phyloP scores from a whole-genome alignment of 139 green algal genomes.

The Eudorina sp. region DNA sequence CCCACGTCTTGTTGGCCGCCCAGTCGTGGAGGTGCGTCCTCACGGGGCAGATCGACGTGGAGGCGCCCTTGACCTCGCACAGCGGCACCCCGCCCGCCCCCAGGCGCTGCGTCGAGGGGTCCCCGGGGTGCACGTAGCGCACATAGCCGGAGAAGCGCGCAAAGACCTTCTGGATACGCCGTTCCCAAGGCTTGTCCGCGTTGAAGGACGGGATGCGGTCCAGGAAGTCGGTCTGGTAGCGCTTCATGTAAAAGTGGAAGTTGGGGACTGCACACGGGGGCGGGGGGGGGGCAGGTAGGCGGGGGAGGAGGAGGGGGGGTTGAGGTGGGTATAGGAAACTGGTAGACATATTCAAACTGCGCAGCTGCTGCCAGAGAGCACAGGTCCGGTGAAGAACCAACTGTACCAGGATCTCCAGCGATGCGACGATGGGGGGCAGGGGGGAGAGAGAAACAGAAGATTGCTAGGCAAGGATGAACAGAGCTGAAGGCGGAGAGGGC shows the following conservation, averaged over 20 bases:
- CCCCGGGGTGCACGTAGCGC: constrained; percentile 35
- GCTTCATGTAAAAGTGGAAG: constrained; percentile 49
- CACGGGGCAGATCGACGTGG: constrained; percentile 29
- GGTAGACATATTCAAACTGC: no score
- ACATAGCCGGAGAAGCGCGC: constrained; percentile 30
- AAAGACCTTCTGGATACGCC: neutral
- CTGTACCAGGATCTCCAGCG: no score
- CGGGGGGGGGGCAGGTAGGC: neutral
- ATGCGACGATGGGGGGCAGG: no score
- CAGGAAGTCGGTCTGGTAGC: constrained; percentile 28
- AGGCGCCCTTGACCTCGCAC: constrained; percentile 3
- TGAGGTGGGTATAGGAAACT: neutral
- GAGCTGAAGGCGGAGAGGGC: no score
- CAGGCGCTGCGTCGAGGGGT: constrained; percentile 22
- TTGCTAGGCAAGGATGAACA: no score
- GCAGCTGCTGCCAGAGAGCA: no score
- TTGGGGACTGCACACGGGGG: constrained; percentile 49
- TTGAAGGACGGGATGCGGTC: neutral
- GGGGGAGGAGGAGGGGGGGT: neutral
- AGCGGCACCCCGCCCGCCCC: neutral
- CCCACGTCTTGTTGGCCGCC: constrained; percentile 1
- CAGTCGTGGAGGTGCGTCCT: constrained; percentile 18
- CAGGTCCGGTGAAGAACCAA: no score
- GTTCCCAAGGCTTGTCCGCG: neutral
- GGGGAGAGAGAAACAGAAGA: no score